These are phyloP conservation scores for Sechiopsis laciniata DNA, from an alignment of 306 rosid genomes.

Conservation along the genomic window DNA sequence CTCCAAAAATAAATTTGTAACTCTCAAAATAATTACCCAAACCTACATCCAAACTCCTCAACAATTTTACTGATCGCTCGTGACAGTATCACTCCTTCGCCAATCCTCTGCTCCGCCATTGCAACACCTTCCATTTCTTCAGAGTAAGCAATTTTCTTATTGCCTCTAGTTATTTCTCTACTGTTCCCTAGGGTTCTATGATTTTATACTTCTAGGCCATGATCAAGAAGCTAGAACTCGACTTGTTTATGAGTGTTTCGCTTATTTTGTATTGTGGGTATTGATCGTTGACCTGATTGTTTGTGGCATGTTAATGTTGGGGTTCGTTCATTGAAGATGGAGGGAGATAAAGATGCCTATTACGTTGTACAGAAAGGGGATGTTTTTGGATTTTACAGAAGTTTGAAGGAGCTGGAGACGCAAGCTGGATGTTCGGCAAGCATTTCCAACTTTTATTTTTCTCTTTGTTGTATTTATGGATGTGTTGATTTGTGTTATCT, in stretches of 20 bases:
- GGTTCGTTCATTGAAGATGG: conserved; percentile 37
- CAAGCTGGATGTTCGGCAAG: conserved; percentile 47
- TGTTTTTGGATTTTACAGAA: conserved; percentile 65
- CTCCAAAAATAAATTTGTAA: too few relatives aligned
- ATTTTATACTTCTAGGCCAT: background rate
- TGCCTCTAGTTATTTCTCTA: background rate
- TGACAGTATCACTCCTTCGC: background rate
- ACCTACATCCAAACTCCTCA: background rate
- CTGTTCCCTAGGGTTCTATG: background rate
- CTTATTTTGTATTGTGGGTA: background rate
- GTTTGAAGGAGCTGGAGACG: conserved; percentile 44
- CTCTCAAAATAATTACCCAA: too few relatives aligned
- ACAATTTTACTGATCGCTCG: background rate
- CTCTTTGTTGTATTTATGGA: conserved; percentile 11
- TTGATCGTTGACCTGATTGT: background rate
- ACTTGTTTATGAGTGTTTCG: background rate
- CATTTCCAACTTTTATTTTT: background rate
- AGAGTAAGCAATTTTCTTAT: background rate
- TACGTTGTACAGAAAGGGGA: conserved; percentile 72
- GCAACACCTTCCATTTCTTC: background rate
- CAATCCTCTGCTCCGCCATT: background rate
- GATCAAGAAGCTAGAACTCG: background rate
- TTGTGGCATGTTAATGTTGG: conserved; percentile 17
- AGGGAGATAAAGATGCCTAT: conserved; percentile 60
- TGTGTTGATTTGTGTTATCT: background rate